These are phyloP conservation scores for Nitzschia putrida DNA, from an alignment of 108 stramenopile genomes.

Conservation along the genomic window DNA sequence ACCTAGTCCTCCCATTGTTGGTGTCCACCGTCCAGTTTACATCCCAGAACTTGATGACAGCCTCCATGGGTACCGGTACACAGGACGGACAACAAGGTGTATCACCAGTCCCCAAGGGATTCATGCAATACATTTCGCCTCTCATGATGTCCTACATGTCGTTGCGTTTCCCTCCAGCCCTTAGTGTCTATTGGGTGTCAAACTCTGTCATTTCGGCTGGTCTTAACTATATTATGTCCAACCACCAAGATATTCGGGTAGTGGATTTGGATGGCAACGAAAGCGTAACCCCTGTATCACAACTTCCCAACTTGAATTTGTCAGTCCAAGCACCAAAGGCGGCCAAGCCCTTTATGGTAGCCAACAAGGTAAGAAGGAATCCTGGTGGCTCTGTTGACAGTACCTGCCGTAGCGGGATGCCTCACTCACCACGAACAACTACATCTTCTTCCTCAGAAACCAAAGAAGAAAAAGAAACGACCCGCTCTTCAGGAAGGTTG, in stretches of 20 bases:
- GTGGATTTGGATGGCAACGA: slow-evolving; percentile 65
- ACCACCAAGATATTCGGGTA: too few relatives aligned
- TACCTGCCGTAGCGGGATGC: too few relatives aligned
- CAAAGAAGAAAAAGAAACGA: too few relatives aligned
- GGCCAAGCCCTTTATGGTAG: too few relatives aligned
- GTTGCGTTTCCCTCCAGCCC: slow-evolving; percentile 92
- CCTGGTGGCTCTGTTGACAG: too few relatives aligned
- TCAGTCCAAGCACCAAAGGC: too few relatives aligned
- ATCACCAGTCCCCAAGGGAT: slow-evolving; percentile 23
- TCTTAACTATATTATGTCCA: slow-evolving; percentile 48
- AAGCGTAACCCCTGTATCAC: slow-evolving; percentile 36
- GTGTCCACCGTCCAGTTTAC: slow-evolving; percentile 89
- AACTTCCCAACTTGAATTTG: slow-evolving; percentile 18
- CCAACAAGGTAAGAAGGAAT: too few relatives aligned
- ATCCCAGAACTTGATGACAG: slow-evolving; percentile 87
- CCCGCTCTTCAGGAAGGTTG: too few relatives aligned
- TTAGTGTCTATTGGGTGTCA: slow-evolving; percentile 94
- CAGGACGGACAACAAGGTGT: slow-evolving; percentile 39
- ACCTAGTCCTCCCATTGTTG: slow-evolving; percentile 76
- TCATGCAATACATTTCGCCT: slow-evolving; percentile 89
- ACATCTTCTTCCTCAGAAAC: too few relatives aligned
- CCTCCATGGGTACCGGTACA: slow-evolving; percentile 66
- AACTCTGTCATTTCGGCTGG: slow-evolving; percentile 94
- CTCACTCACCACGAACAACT: too few relatives aligned
- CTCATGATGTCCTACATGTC: slow-evolving; percentile 96